Conservation (phyloP, 371 early-diverging fungal species). For the Haplosporangium sp. region DNA sequence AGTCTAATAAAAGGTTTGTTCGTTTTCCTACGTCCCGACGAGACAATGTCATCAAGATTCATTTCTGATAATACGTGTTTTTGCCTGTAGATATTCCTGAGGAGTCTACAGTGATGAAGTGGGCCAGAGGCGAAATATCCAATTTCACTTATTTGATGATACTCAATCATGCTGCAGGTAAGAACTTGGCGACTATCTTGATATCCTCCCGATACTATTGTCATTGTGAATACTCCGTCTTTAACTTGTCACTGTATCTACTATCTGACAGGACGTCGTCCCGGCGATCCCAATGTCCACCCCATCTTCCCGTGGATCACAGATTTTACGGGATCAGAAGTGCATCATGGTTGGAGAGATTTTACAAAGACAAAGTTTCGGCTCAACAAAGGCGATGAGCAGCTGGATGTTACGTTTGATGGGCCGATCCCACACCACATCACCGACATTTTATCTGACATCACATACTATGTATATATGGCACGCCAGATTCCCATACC, state of each 20-base stretch:
- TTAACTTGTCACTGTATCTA: not conserved
- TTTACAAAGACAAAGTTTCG: slow-evolving; percentile 76
- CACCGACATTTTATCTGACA: slow-evolving; percentile 76
- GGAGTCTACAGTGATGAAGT: slow-evolving; percentile 71
- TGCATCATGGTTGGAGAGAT: slow-evolving; percentile 72
- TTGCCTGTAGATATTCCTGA: slow-evolving; percentile 58
- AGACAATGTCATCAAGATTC: not conserved
- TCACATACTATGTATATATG: slow-evolving; percentile 76
- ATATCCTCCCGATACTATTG: not conserved
- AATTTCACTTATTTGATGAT: slow-evolving; percentile 88
- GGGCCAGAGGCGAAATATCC: slow-evolving; percentile 81
- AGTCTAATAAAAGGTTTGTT: slow-evolving; percentile 29
- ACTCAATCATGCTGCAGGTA: slow-evolving; percentile 81
- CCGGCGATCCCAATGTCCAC: slow-evolving; percentile 77
- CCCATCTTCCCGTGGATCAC: slow-evolving; percentile 82
- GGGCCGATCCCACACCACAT: slow-evolving; percentile 80
- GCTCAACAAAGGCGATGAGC: slow-evolving; percentile 81
- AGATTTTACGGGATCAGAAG: slow-evolving; percentile 67
- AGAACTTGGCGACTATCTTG: slow-evolving; percentile 9
- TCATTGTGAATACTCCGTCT: not conserved
- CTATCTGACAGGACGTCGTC: slow-evolving; percentile 61
- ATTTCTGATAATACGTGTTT: not conserved
- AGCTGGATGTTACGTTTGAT: slow-evolving; percentile 75
- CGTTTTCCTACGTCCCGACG: not conserved
- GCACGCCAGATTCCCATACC: slow-evolving; percentile 75